Percentiles rank a stretch among this genome's conserved stretches.
phyloP scores from a whole-genome alignment of 78 protist species.

The Diacronema lutheri region DNA sequence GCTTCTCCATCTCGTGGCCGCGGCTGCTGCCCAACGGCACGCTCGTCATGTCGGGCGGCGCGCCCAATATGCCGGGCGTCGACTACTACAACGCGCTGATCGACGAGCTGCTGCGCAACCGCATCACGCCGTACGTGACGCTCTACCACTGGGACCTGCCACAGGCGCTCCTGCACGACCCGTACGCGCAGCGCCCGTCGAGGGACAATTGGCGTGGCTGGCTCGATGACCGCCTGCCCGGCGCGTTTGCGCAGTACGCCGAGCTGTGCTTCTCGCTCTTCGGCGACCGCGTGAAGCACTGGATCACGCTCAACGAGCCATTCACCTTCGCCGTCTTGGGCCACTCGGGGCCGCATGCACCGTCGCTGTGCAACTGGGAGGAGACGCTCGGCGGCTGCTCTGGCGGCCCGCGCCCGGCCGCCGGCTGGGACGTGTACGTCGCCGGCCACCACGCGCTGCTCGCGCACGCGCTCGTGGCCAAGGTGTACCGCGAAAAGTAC shows the following conservation, averaged over 20 bases:
- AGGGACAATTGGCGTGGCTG: neutral
- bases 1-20: constrained; percentile 60
- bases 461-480: constrained; percentile 39
- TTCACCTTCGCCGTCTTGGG: neutral
- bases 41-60: neutral
- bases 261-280: constrained; percentile 31
- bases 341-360: constrained; percentile 22
- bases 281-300: constrained; percentile 63
- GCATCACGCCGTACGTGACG: constrained; percentile 56
- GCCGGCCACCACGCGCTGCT: constrained; percentile 45
- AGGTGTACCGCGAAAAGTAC: neutral
- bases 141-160: constrained; percentile 77
- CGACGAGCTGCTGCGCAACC: constrained; percentile 35
- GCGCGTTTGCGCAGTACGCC: constrained; percentile 47
- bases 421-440: neutral
- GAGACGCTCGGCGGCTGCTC: neutral
- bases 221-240: neutral
- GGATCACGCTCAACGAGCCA: constrained; percentile 69
- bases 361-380: constrained; percentile 22
- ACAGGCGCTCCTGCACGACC: constrained; percentile 35
- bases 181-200: neutral
- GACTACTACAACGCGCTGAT: constrained; percentile 36
- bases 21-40: constrained; percentile 53
- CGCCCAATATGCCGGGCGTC: constrained; percentile 51
- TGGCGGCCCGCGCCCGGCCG: constrained; percentile 2